These are phyloP conservation scores for Massarina eburnea DNA, from an alignment of 2,329 filamentous ascomycete species.

Conservation along the genomic window DNA sequence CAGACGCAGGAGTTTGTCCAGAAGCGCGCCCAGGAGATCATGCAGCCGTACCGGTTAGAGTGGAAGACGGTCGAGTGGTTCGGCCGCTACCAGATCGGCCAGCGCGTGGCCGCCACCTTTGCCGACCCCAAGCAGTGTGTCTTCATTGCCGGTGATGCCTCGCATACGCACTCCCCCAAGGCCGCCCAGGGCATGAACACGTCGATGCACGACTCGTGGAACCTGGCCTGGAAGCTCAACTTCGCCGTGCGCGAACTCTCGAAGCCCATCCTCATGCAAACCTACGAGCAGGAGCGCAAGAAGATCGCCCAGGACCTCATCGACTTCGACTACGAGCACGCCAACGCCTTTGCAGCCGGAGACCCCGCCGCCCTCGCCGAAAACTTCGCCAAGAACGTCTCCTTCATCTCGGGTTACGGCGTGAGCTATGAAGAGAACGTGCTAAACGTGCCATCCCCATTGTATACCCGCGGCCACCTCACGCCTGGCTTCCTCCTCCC, in stretches of 20 bases:
- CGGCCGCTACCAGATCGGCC: slow-evolving; percentile 54
- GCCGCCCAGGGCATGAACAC: slow-evolving; percentile 51
- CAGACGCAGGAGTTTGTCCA: slow-evolving; percentile 69
- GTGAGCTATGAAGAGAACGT: slow-evolving; percentile 67
- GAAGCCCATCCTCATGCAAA: slow-evolving; percentile 41
- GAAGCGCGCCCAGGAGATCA: slow-evolving; percentile 57
- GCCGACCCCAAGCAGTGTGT: slow-evolving; percentile 45
- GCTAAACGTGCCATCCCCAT: slow-evolving; percentile 59
- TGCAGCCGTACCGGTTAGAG: slow-evolving; percentile 48
- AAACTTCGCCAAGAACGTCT: slow-evolving; percentile 71
- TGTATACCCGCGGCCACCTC: slow-evolving; percentile 49
- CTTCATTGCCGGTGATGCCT: slow-evolving; percentile 55
- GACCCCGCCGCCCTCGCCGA: slow-evolving; percentile 64
- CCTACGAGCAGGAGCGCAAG: slow-evolving; percentile 46
- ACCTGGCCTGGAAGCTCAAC: slow-evolving; percentile 50
- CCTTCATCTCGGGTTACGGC: slow-evolving; percentile 73
- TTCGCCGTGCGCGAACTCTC: slow-evolving; percentile 43
- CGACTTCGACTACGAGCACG: slow-evolving; percentile 51
- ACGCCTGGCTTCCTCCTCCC: slow-evolving; percentile 54
- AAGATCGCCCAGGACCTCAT: slow-evolving; percentile 50
- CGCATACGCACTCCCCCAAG: slow-evolving; percentile 46
- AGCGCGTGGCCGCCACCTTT: slow-evolving; percentile 51
- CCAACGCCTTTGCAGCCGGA: slow-evolving; percentile 58
- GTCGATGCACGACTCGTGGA: slow-evolving; percentile 48
- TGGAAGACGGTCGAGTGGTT: slow-evolving; percentile 55